Conservation (phyloP, 441 rosid species). For the Biscutella auriculata region DNA sequence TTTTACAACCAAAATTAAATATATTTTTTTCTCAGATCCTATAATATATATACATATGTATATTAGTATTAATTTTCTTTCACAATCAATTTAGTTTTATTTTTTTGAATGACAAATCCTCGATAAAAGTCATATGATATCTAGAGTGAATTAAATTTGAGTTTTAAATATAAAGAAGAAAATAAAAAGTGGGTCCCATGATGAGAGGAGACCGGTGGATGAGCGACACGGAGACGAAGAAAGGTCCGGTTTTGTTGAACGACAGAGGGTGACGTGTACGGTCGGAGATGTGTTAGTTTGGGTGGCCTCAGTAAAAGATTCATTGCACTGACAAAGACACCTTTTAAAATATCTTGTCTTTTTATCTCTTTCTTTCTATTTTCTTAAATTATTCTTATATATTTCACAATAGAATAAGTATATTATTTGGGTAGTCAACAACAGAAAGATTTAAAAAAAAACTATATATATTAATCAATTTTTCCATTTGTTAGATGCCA, state of each 20-base stretch:
- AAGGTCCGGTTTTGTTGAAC: conserved; percentile 4
- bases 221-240: conserved; percentile 15
- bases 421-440: neutral
- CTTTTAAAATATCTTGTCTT: conserved; percentile 20
- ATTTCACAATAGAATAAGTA: neutral
- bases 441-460: neutral
- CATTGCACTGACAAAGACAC: conserved; percentile 24
- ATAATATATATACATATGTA: too few species aligned
- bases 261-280: conserved; percentile 27
- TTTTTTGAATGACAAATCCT: too few species aligned
- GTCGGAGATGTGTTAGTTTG: conserved; percentile 19
- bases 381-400: neutral
- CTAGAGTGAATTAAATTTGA: too few species aligned
- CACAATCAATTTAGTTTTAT: too few species aligned
- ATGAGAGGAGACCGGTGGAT: neutral
- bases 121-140: too few species aligned
- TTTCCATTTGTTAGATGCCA: conserved; percentile 8
- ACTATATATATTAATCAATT: neutral
- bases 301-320: conserved; percentile 13
- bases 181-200: conserved; percentile 6
- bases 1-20: too few species aligned
- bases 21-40: too few species aligned
- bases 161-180: neutral
- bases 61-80: too few species aligned
- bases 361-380: neutral